Evolutionary conservation across 2,329 filamentous ascomycete species (phyloP).

Genomic region (Fusarium algeriense): DNA sequence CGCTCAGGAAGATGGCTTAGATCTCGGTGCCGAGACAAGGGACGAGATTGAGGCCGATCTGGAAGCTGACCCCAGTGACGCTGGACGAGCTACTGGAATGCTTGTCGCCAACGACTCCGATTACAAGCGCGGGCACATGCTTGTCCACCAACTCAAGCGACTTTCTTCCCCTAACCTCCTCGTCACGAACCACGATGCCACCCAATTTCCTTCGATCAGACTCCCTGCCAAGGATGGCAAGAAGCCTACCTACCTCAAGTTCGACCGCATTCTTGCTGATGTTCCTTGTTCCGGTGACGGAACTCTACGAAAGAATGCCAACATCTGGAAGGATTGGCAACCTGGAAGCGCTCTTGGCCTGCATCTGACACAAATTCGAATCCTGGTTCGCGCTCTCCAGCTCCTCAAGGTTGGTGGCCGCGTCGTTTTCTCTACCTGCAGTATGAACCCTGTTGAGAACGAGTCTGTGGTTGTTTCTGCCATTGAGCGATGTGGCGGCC

Average conservation of each 20-base stretch:
- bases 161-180: slow-evolving; percentile 96
- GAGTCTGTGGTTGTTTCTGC: slow-evolving; percentile 91
- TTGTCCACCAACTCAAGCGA: slow-evolving; percentile 97
- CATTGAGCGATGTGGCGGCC: slow-evolving; percentile 89
- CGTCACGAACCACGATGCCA: slow-evolving; percentile 98
- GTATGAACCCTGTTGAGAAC: slow-evolving; percentile 98
- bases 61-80: slow-evolving; percentile 73
- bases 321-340: slow-evolving; percentile 95
- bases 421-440: slow-evolving; percentile 98
- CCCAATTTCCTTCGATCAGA: slow-evolving; percentile 91
- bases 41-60: slow-evolving; percentile 64
- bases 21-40: slow-evolving; percentile 61
- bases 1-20: slow-evolving; percentile 70
- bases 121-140: slow-evolving; percentile 96
- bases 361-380: slow-evolving; percentile 87
- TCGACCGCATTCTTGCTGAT: slow-evolving; percentile 95
- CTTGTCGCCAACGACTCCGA: slow-evolving; percentile 97
- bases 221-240: slow-evolving; percentile 72
- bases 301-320: slow-evolving; percentile 91
- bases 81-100: slow-evolving; percentile 89
- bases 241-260: slow-evolving; percentile 85
- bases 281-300: slow-evolving; percentile 98
- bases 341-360: slow-evolving; percentile 89
- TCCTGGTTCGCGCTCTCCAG: slow-evolving; percentile 90
- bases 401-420: slow-evolving; percentile 95